phyloP scores from a whole-genome alignment of 805 yeast genomes.

The Kuraishia molischiana region DNA sequence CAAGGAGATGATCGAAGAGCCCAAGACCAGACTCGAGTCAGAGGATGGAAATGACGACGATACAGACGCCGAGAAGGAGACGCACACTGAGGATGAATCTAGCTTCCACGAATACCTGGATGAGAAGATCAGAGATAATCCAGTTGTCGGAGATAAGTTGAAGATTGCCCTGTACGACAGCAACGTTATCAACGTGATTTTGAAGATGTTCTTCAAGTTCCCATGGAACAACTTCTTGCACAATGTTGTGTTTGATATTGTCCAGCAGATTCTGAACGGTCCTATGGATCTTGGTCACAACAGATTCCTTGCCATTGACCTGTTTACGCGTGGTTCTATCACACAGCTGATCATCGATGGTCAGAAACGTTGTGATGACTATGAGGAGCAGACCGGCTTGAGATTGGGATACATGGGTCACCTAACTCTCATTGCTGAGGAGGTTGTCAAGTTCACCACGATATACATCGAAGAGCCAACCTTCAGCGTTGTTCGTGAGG shows the following conservation, averaged over 20 bases:
- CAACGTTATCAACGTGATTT: conserved; percentile 55
- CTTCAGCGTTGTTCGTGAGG: conserved; percentile 40
- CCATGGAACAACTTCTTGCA: conserved; percentile 98
- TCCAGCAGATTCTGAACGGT: conserved; percentile 91
- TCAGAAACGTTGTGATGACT: conserved; percentile 45
- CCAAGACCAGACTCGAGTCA: conserved; percentile 15
- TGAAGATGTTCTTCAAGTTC: conserved; percentile 66
- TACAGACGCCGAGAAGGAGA: conserved; percentile 20
- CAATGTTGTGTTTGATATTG: conserved; percentile 92
- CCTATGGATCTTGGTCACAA: conserved; percentile 79
- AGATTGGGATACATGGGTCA: conserved; percentile 98
- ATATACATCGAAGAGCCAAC: conserved; percentile 51
- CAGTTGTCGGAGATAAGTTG: conserved; percentile 80
- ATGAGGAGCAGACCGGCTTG: conserved; percentile 49
- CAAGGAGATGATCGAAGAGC: neutral
- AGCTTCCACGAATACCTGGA: conserved; percentile 8
- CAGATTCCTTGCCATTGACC: conserved; percentile 61
- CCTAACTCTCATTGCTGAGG: conserved; percentile 86
- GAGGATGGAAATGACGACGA: conserved; percentile 25
- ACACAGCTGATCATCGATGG: conserved; percentile 53
- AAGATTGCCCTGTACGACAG: conserved; percentile 77
- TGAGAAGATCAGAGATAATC: conserved; percentile 34
- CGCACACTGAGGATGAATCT: conserved; percentile 23
- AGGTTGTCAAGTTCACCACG: conserved; percentile 79
- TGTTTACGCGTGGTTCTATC: conserved; percentile 56